These are phyloP conservation scores for Mrakia hoshinonis DNA, from an alignment of 768 basidiomycete genomes.

Conservation along the genomic window DNA sequence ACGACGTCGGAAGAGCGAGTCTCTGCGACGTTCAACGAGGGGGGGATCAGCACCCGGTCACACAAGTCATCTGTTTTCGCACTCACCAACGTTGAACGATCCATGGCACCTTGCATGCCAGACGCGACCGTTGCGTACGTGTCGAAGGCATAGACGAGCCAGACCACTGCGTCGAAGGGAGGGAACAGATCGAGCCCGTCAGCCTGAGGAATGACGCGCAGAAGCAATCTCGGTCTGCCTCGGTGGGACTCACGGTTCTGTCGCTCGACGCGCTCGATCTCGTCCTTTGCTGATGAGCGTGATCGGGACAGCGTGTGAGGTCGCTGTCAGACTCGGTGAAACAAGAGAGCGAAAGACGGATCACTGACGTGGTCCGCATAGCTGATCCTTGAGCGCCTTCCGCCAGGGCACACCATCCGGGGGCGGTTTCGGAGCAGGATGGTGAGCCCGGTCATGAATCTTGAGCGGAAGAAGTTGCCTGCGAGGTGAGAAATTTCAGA, in stretches of 20 bases:
- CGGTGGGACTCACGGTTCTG: background rate
- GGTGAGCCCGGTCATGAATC: no score
- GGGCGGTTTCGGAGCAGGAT: no score
- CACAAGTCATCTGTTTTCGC: background rate
- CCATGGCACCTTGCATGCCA: background rate
- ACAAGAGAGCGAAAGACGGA: no score
- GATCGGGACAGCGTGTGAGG: no score
- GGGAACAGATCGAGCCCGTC: background rate
- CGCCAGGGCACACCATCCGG: no score
- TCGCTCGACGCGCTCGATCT: constrained; percentile 4
- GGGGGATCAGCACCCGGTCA: background rate
- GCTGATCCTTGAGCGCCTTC: no score
- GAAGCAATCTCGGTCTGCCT: background rate
- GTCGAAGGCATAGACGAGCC: background rate
- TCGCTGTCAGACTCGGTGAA: no score
- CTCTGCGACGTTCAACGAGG: background rate
- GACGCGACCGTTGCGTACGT: constrained; percentile 3
- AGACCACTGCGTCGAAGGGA: background rate
- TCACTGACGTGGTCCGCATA: no score
- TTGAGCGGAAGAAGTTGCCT: no score
- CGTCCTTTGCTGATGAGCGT: background rate
- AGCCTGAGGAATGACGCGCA: background rate
- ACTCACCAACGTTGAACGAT: background rate
- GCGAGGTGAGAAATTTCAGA: no score
- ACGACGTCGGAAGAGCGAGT: background rate